Evolutionary conservation across 1,139 yeast species (phyloP), one percentile per base, ranked within the genome.

Genomic region (Protomyces macrosporus): DNA sequence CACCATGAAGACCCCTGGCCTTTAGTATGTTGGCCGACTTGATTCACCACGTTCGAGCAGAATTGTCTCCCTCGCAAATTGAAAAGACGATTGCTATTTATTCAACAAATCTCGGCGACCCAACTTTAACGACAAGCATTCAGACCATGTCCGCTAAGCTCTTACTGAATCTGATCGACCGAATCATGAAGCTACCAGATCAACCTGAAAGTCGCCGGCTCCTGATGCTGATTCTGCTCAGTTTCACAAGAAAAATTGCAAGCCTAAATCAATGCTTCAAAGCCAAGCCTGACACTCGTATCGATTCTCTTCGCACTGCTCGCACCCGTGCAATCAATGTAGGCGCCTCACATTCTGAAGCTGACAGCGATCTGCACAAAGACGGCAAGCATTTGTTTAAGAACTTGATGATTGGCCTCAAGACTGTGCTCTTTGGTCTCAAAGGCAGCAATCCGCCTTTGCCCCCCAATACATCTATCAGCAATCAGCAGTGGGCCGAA

Each of bases 61-160:
- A 91, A 68, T 79, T 95, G 65, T 85, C 89, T 0, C 84, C 95
- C 0, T 84, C 83, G 48, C 97, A 90, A 72, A 88, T 93, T 9
- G 87, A 96, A 86, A 86, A 88, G 65, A 89, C 97, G 0, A 95
- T 95, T 3, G 82, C 81, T 55, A 88, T 90, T 64, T 95, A 90
- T 72, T 88, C 97, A 71, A 84, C 82, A 50, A 84, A 90, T 69
- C 78, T 95, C 68, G 88, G 87, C 70, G 98, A 93, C 72, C 86
- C 84, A 69, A 79, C 95, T 0, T 77, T 95, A 68, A 95, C 96
- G 0, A 81, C 90, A 65, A 89, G 96, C 6, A 96, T 91, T 51
- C 98, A 95, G 74, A 89, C 93, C 30, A 90, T 93, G 98, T 89
- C 97, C 76, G 97, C 98, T 3, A 93, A 91, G 75, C 78, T 95